A percentile compares a stretch with the other conserved stretches of the same genome.
These are phyloP conservation scores for Spathaspora sp. DNA, from an alignment of 1,139 yeast species.

Conservation along the genomic window DNA sequence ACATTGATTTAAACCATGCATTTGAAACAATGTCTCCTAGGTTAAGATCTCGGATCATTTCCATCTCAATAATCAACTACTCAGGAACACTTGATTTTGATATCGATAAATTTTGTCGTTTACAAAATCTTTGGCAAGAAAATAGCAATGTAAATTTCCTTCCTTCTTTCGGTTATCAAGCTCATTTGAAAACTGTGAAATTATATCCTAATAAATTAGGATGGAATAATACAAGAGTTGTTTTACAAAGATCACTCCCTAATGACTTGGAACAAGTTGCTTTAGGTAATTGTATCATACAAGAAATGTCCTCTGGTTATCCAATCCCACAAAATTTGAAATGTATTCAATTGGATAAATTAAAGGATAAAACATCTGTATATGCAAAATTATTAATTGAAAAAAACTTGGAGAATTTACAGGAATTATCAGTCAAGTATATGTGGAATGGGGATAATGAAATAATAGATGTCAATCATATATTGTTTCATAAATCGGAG, in stretches of 20 bases:
- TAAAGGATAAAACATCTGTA: slow-evolving; percentile 16
- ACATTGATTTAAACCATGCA: slow-evolving; percentile 14
- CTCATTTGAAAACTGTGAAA: slow-evolving; percentile 6
- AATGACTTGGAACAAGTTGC: slow-evolving; percentile 12
- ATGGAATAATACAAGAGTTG: slow-evolving; percentile 15
- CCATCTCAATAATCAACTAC: slow-evolving; percentile 15
- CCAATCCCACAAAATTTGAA: slow-evolving; percentile 14
- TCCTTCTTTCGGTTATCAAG: slow-evolving; percentile 7
- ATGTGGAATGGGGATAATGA: slow-evolving; percentile 5
- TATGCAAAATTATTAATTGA: slow-evolving; percentile 14
- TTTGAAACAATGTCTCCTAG: slow-evolving; percentile 7
- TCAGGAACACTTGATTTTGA: slow-evolving; percentile 16
- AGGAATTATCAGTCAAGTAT: slow-evolving; percentile 5
- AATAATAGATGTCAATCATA: slow-evolving; percentile 2
- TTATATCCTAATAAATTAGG: slow-evolving; percentile 19
- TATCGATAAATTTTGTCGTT: slow-evolving; percentile 12
- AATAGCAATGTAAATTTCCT: slow-evolving; percentile 18
- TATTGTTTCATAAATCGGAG: slow-evolving; percentile 5
- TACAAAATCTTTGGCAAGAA: slow-evolving; percentile 19
- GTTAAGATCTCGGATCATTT: slow-evolving; percentile 4
- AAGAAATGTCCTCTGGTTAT: slow-evolving; percentile 10
- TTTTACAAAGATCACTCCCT: slow-evolving; percentile 16
- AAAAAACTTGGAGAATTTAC: slow-evolving; percentile 7
- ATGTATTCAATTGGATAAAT: slow-evolving; percentile 12
- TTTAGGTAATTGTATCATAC: slow-evolving; percentile 19